Evolutionary conservation across 83 land plant species (phyloP).

Genomic region (Thuja plicata): DNA sequence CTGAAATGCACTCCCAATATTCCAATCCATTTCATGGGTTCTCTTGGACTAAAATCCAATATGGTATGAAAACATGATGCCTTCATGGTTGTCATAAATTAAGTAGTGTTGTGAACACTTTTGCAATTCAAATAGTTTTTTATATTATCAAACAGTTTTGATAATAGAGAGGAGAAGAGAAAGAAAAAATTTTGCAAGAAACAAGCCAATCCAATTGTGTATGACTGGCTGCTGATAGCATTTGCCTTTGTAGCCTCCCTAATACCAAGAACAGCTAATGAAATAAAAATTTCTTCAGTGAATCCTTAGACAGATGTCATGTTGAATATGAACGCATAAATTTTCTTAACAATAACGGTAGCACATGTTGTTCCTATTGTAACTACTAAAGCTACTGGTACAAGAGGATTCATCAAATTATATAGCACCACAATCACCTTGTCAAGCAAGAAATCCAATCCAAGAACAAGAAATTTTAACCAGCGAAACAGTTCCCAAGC

Average conservation of each 20-base stretch:
- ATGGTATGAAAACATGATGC: too few relatives aligned
- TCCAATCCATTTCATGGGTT: too few relatives aligned
- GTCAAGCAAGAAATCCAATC: not conserved
- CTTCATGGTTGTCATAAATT: too few relatives aligned
- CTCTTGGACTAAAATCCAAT: too few relatives aligned
- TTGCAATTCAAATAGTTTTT: too few relatives aligned
- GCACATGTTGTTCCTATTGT: not conserved
- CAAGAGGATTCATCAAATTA: not conserved
- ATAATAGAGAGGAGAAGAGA: constrained; percentile 35
- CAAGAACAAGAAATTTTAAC: not conserved
- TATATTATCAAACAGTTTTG: too few relatives aligned
- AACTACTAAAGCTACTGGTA: not conserved
- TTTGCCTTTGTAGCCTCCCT: constrained; percentile 51
- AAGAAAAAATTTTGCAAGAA: constrained; percentile 39
- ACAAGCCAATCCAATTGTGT: constrained; percentile 45
- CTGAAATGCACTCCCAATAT: too few relatives aligned
- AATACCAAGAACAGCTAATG: constrained; percentile 44
- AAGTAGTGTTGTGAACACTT: too few relatives aligned
- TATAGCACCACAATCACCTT: not conserved
- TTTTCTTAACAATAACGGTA: not conserved
- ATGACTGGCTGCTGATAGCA: constrained; percentile 37
- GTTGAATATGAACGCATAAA: constrained; percentile 43
- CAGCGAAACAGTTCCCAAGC: not conserved
- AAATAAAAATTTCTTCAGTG: constrained; percentile 34
- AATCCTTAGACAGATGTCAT: constrained; percentile 53